phyloP scores from a whole-genome alignment of 306 rosid species.

The Sophora flavescens region DNA sequence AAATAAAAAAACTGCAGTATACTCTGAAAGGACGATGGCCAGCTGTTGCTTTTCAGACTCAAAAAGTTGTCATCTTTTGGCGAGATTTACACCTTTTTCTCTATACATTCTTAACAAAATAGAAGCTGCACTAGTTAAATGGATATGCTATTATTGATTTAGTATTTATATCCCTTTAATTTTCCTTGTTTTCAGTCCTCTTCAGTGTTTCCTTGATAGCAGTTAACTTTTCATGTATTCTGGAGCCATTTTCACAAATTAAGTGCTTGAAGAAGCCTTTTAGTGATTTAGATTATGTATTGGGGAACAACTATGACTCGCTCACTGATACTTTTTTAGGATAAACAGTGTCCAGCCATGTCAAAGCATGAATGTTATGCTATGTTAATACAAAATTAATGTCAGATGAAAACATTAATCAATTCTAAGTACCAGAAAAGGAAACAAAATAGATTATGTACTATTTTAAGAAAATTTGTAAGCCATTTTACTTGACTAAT shows the following conservation, averaged over 20 bases:
- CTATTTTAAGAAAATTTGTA: slow-evolving; percentile 27
- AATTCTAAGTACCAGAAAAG: background rate
- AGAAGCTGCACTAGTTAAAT: slow-evolving; percentile 16
- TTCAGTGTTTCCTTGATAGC: background rate
- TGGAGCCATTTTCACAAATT: slow-evolving; percentile 25
- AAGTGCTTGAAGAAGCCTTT: slow-evolving; percentile 21
- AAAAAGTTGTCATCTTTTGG: slow-evolving; percentile 11
- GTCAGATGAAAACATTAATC: slow-evolving; percentile 17
- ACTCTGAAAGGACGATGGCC: slow-evolving; percentile 30
- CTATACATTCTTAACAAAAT: slow-evolving; percentile 21
- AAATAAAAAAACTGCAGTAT: background rate
- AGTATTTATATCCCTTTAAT: background rate
- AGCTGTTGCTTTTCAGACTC: slow-evolving; percentile 18
- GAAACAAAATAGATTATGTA: slow-evolving; percentile 30
- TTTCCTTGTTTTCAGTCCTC: background rate
- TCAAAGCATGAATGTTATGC: slow-evolving; percentile 35
- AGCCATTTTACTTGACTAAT: slow-evolving; percentile 18
- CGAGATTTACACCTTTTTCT: slow-evolving; percentile 15
- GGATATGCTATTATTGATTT: background rate
- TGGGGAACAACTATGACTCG: slow-evolving; percentile 20
- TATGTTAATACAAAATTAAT: background rate
- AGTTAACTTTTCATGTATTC: slow-evolving; percentile 17
- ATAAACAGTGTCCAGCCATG: background rate
- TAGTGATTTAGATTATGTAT: slow-evolving; percentile 10
- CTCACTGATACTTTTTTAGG: slow-evolving; percentile 1